Evolutionary conservation across 2,329 filamentous ascomycete genomes (phyloP).

Genomic region (Hymenoscyphus albidus): DNA sequence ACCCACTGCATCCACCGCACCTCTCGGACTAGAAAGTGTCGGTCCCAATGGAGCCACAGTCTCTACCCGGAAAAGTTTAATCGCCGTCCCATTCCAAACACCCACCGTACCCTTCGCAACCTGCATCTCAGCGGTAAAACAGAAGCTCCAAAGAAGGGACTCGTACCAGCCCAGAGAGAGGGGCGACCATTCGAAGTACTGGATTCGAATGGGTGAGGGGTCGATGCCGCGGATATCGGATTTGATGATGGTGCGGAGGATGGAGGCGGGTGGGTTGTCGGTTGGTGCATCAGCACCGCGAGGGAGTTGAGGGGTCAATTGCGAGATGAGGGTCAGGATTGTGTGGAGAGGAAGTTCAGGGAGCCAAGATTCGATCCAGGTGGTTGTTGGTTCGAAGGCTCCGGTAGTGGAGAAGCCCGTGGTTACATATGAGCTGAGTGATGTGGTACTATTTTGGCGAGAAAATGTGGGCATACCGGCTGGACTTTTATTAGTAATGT

Average conservation of each 20-base stretch:
- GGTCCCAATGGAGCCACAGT: conserved; percentile 77
- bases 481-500: conserved; percentile 3
- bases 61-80: conserved; percentile 87
- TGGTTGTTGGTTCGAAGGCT: conserved; percentile 71
- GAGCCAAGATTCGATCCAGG: conserved; percentile 95
- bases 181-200: conserved; percentile 92
- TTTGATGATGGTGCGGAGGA: conserved; percentile 53
- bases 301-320: conserved; percentile 56
- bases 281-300: conserved; percentile 40
- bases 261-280: conserved; percentile 44
- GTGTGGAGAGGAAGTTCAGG: conserved; percentile 86
- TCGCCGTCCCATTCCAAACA: conserved; percentile 87
- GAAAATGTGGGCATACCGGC: conserved; percentile 79
- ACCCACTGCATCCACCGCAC: conserved; percentile 89
- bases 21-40: conserved; percentile 76
- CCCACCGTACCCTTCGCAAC: conserved; percentile 82
- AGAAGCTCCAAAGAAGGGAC: conserved; percentile 86
- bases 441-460: conserved; percentile 83
- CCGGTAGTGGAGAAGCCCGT: conserved; percentile 53
- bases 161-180: conserved; percentile 94
- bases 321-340: conserved; percentile 70
- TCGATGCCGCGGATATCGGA: conserved; percentile 70
- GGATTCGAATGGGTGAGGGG: conserved; percentile 68
- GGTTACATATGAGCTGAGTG: conserved; percentile 63
- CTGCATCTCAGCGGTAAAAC: conserved; percentile 88